phyloP scores from a whole-genome alignment of 179 eudicot species.

The Monotropa hypopitys region DNA sequence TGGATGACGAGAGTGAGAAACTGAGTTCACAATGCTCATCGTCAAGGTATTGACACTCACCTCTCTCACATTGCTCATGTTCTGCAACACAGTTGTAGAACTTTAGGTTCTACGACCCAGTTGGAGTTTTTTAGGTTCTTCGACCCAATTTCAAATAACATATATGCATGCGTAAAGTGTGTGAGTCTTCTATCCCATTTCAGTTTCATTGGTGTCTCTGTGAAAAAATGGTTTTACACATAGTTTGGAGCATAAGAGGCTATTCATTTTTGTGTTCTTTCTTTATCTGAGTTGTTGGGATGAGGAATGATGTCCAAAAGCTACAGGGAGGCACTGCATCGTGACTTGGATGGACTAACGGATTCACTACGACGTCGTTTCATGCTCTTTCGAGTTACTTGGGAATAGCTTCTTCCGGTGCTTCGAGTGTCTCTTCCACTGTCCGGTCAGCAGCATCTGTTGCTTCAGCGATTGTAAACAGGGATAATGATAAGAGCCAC shows the following conservation, averaged over 20 bases:
- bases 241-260: conserved; percentile 10
- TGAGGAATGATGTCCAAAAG: conserved; percentile 62
- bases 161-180: no score
- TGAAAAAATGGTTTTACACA: not conserved
- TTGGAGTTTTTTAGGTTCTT: no score
- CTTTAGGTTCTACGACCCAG: no score
- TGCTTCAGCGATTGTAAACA: conserved; percentile 58
- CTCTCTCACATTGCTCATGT: no score
- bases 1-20: no score
- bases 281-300: conserved; percentile 21
- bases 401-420: conserved; percentile 68
- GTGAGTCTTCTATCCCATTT: no score
- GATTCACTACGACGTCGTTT: conserved; percentile 55
- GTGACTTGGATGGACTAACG: conserved; percentile 27
- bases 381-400: conserved; percentile 53
- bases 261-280: conserved; percentile 5
- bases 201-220: no score
- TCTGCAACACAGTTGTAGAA: no score
- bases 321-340: conserved; percentile 12
- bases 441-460: conserved; percentile 68
- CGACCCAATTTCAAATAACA: no score
- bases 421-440: conserved; percentile 56
- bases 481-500: conserved; percentile 37
- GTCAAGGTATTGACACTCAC: no score
- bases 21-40: no score